phyloP scores from a whole-genome alignment of 352 stramenopile species.

The Phytophthora pisi region DNA sequence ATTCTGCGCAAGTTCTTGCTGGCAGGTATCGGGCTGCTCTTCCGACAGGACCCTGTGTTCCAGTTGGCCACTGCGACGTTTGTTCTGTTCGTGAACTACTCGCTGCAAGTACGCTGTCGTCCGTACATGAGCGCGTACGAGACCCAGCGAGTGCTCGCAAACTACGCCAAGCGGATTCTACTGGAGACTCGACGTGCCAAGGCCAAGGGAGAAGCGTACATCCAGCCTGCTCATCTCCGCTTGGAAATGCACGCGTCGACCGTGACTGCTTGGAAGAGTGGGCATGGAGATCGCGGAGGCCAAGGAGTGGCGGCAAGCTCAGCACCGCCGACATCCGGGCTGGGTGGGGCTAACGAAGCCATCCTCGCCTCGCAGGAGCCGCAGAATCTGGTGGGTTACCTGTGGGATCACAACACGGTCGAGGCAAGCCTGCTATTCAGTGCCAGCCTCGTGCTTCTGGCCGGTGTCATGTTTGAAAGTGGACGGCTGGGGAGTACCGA shows the following conservation, averaged over 20 bases:
- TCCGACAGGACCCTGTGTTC: constrained; percentile 74
- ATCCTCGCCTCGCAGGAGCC: constrained; percentile 40
- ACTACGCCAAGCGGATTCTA: constrained; percentile 53
- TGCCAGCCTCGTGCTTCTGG: constrained; percentile 67
- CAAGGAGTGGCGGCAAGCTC: constrained; percentile 19
- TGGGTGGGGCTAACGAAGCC: constrained; percentile 33
- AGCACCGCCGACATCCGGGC: constrained; percentile 1
- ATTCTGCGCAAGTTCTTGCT: constrained; percentile 80
- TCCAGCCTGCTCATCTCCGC: constrained; percentile 60
- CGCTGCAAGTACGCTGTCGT: constrained; percentile 68
- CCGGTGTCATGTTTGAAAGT: constrained; percentile 72
- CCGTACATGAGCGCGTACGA: constrained; percentile 82
- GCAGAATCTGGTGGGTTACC: constrained; percentile 57
- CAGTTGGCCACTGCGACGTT: constrained; percentile 81
- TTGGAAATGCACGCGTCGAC: constrained; percentile 42
- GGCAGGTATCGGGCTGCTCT: constrained; percentile 68
- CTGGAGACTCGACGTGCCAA: constrained; percentile 64
- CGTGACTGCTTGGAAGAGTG: constrained; percentile 44
- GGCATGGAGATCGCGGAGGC: constrained; percentile 32
- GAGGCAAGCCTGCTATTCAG: constrained; percentile 76
- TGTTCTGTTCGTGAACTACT: constrained; percentile 79
- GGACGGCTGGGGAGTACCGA: constrained; percentile 51
- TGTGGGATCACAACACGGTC: constrained; percentile 85
- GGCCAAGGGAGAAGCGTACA: constrained; percentile 51
- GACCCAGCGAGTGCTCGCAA: constrained; percentile 61